Evolutionary conservation across 2,329 filamentous ascomycete genomes (phyloP).

Genomic region (Venturia effusa): DNA sequence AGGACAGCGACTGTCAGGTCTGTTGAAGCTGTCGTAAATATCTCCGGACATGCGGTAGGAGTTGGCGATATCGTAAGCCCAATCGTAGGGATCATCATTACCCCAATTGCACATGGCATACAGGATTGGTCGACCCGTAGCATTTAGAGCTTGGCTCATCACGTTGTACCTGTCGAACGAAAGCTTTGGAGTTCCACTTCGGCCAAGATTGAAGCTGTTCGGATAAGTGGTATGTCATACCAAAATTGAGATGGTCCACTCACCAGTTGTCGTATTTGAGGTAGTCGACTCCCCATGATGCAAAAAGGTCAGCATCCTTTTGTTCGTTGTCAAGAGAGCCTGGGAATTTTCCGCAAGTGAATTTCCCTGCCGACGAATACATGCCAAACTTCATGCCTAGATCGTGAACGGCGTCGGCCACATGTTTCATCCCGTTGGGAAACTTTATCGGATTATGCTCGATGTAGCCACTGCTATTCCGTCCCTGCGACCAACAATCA

Average conservation of each 20-base stretch:
- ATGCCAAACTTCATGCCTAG: slow-evolving; percentile 43
- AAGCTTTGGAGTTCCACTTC: slow-evolving; percentile 35
- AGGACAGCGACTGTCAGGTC: slow-evolving; percentile 31
- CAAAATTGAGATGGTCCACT: neutral
- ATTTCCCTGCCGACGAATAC: slow-evolving; percentile 38
- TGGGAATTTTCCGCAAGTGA: slow-evolving; percentile 28
- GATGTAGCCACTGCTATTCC: slow-evolving; percentile 33
- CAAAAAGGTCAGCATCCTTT: slow-evolving; percentile 42
- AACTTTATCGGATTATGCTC: slow-evolving; percentile 22
- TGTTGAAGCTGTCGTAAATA: slow-evolving; percentile 36
- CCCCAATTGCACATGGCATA: slow-evolving; percentile 43
- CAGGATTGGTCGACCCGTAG: slow-evolving; percentile 33
- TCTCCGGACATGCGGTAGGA: slow-evolving; percentile 37
- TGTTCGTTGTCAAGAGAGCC: slow-evolving; percentile 40
- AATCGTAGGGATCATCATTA: slow-evolving; percentile 27
- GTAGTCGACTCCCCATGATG: slow-evolving; percentile 39
- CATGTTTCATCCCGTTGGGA: slow-evolving; percentile 36
- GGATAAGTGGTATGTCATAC: neutral
- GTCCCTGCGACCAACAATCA: slow-evolving; percentile 41
- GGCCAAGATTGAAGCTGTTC: slow-evolving; percentile 38
- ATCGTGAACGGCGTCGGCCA: slow-evolving; percentile 37
- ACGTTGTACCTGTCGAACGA: slow-evolving; percentile 37
- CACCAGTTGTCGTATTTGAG: slow-evolving; percentile 46
- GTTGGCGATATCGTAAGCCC: slow-evolving; percentile 37
- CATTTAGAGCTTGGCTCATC: slow-evolving; percentile 38